Base-by-base conservation (phyloP, 2,329 filamentous ascomycete genomes). In the Apiospora kogelbergensis region DNA sequence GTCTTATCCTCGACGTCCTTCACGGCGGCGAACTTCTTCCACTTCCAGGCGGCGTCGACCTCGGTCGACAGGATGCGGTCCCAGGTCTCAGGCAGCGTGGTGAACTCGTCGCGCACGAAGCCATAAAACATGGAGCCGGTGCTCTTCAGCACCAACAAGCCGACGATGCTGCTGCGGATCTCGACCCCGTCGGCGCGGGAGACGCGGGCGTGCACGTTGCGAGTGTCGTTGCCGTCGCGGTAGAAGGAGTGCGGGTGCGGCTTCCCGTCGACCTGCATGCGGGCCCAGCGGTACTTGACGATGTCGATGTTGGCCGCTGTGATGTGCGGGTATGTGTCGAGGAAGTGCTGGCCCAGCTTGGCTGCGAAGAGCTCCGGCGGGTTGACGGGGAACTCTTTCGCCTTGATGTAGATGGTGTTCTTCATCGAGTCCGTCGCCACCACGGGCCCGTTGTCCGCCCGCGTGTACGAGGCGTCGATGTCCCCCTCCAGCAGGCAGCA, bases 371-470 rank as follows among this genome's bases (percentile, higher is more conserved):
- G 90, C 85, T 99, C 96, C 0, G 96, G 95, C 20, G 96, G 95
- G 74, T 91, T 94, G 75, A 99, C 92, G 42, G 95, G 93, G 84
- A 97, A 87, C 83, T 97, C 91, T 84, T 97, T 98, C 78, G 96
- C 95, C 78, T 93, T 91, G 83, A 99, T 94, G 85, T 96, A 97
- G 79, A 93, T 91, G 76, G 93, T 98, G 84, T 99, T 97, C 86
- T 99, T 99, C 84, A 98, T 97, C 33, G 94, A 95, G 82, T 99
- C 96, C 71, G 96, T 99, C 72, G 96, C 94, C 71, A 99, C 95
- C 70, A 99, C 90, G 73, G 97, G 93, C 76, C 91, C 93, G 87
- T 99, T 99, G 85, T 99, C 95, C 75, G 94, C 95, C 78, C 88
- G 82, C 71, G 95, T 99, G 87, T 97, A 99, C 73, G 93, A 97